phyloP scores from a whole-genome alignment of 768 basidiomycete genomes.

The Panaeolus papilionaceus region DNA sequence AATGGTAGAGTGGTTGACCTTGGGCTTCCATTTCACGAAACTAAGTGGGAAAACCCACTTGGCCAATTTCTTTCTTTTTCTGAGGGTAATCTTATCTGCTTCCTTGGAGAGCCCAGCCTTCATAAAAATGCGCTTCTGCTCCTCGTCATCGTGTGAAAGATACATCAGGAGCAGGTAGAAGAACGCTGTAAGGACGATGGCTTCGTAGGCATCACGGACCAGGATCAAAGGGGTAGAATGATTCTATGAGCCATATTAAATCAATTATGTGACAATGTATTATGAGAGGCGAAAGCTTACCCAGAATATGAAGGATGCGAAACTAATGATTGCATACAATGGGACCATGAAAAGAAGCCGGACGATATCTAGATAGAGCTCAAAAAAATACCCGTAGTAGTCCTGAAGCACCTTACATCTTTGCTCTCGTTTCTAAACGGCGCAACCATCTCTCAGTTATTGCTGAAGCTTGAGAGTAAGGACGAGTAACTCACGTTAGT shows the following conservation, averaged over 20 bases:
- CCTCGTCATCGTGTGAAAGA: slow-evolving; percentile 65
- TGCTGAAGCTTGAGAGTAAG: background rate
- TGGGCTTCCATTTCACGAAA: slow-evolving; percentile 66
- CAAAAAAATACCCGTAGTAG: background rate
- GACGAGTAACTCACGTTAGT: slow-evolving; percentile 56
- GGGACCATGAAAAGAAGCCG: slow-evolving; percentile 82
- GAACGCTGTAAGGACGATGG: slow-evolving; percentile 76
- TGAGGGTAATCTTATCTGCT: slow-evolving; percentile 49
- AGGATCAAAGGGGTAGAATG: slow-evolving; percentile 74
- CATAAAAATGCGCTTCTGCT: slow-evolving; percentile 65
- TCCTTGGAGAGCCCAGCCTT: slow-evolving; percentile 64
- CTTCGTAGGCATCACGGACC: slow-evolving; percentile 77
- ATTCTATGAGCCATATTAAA: slow-evolving; percentile 44
- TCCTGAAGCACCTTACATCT: slow-evolving; percentile 50
- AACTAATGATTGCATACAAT: slow-evolving; percentile 71
- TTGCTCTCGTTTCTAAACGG: slow-evolving; percentile 67
- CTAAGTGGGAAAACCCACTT: slow-evolving; percentile 79
- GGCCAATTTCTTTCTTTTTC: slow-evolving; percentile 50
- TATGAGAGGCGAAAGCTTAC: slow-evolving; percentile 38
- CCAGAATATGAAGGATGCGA: slow-evolving; percentile 77
- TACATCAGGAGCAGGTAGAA: slow-evolving; percentile 80
- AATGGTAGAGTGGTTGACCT: slow-evolving; percentile 39
- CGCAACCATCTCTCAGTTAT: background rate
- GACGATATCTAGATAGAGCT: slow-evolving; percentile 58
- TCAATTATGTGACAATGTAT: background rate